phyloP scores from a whole-genome alignment of 768 basidiomycete genomes.

The Phaeotremella skinneri region DNA sequence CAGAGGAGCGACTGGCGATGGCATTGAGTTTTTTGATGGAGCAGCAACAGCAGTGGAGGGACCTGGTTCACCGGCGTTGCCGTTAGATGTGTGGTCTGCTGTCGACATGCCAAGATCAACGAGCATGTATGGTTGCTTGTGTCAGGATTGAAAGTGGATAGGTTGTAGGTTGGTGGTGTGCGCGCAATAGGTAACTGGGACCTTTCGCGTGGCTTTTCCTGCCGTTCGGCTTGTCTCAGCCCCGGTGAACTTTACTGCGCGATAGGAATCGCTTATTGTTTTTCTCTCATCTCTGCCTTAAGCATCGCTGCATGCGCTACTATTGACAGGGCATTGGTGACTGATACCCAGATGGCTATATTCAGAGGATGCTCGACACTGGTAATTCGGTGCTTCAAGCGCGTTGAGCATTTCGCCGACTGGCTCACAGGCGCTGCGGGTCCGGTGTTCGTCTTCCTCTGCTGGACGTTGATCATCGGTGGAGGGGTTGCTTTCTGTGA shows the following conservation, averaged over 20 bases:
- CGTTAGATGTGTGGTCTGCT: not conserved
- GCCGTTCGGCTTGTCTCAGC: too few species aligned
- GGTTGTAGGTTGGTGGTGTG: not conserved
- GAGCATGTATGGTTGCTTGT: not conserved
- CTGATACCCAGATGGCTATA: conserved; percentile 22
- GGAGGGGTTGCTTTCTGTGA: conserved; percentile 79
- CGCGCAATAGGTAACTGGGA: not conserved
- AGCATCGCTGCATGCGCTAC: not conserved
- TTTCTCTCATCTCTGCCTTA: too few species aligned
- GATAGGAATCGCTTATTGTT: too few species aligned
- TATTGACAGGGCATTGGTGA: not conserved
- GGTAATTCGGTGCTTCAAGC: conserved; percentile 64
- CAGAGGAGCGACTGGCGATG: not conserved
- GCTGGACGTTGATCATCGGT: conserved; percentile 64
- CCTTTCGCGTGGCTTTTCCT: not conserved
- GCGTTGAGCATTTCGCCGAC: conserved; percentile 71
- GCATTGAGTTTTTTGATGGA: not conserved
- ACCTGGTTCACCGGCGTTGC: conserved; percentile 1
- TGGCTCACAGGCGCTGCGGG: conserved; percentile 84
- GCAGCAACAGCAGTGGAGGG: conserved; percentile 2
- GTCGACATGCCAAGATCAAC: not conserved
- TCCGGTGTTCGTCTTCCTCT: conserved; percentile 82
- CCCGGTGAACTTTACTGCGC: too few species aligned
- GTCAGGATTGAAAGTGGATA: not conserved
- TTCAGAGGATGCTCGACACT: conserved; percentile 37